A percentile compares a stretch with the other conserved stretches of the same genome.
phyloP scores from a whole-genome alignment of 208 protist genomes.

The Leptomonas pyrrhocoris region DNA sequence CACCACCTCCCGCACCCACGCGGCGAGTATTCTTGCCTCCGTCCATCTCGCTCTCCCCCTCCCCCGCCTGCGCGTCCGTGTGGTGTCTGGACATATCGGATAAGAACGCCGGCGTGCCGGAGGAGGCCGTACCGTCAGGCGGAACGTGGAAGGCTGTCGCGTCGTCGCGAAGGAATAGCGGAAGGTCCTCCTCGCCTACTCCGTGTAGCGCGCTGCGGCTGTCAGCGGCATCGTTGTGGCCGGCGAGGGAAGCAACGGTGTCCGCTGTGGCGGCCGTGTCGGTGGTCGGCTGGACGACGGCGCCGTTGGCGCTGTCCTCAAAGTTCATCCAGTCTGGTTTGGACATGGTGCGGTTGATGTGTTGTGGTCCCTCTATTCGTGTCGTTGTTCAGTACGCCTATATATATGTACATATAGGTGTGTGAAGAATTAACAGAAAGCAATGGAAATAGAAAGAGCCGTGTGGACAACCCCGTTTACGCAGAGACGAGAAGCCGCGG shows the following conservation, averaged over 20 bases:
- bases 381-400: neutral
- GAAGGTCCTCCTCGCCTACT: constrained; percentile 11
- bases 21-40: no score
- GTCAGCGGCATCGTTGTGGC: neutral
- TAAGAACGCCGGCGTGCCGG: constrained; percentile 15
- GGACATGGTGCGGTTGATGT: constrained; percentile 20
- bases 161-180: constrained; percentile 28
- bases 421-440: neutral
- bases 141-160: neutral
- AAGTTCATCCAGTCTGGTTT: constrained; percentile 46
- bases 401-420: neutral
- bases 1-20: neutral
- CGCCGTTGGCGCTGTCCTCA: neutral
- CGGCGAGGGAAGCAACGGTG: constrained; percentile 1
- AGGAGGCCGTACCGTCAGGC: neutral
- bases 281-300: neutral
- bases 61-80: no score
- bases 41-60: no score
- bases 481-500: no score
- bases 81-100: no score
- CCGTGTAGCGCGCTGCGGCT: no score
- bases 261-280: constrained; percentile 7
- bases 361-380: no score
- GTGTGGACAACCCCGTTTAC: no score
- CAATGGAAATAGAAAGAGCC: no score